Percentiles rank a stretch among this genome's conserved stretches.
phyloP scores from a whole-genome alignment of 2,329 filamentous ascomycete genomes.

The Lachnellula subtilissima region DNA sequence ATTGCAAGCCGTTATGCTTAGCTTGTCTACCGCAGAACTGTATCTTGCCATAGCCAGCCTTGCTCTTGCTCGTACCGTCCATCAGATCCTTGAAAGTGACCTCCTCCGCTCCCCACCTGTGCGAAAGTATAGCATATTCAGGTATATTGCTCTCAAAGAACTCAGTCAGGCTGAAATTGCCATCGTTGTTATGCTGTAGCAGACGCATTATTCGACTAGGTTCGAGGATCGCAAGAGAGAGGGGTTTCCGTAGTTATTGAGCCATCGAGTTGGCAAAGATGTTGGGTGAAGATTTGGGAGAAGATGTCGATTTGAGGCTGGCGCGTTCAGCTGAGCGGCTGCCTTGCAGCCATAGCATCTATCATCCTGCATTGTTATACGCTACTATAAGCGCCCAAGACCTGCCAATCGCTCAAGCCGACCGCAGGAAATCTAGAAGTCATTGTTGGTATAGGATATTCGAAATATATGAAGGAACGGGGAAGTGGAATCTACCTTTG shows the following conservation, averaged over 20 bases:
- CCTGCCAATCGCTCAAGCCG: conserved; percentile 8
- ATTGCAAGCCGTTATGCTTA: conserved; percentile 8
- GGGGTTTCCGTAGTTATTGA: not conserved
- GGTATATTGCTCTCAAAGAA: conserved; percentile 15
- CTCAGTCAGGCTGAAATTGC: conserved; percentile 10
- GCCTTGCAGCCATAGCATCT: conserved; percentile 15
- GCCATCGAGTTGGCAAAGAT: conserved; percentile 4
- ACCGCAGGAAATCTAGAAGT: conserved; percentile 6
- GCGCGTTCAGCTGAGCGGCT: conserved; percentile 16
- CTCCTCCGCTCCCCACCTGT: conserved; percentile 20
- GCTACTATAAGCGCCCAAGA: conserved; percentile 13
- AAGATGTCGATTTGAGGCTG: conserved; percentile 17
- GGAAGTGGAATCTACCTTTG: no score
- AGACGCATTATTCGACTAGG: conserved; percentile 13
- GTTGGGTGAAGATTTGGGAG: not conserved
- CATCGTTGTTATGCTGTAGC: conserved; percentile 7
- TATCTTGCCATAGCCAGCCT: conserved; percentile 13
- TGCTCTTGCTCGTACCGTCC: not conserved
- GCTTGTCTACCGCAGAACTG: conserved; percentile 15
- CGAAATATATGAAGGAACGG: not conserved
- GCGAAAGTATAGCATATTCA: conserved; percentile 26
- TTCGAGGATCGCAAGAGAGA: not conserved
- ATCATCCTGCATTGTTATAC: conserved; percentile 4
- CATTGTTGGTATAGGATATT: conserved; percentile 9
- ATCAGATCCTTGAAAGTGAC: conserved; percentile 10